Evolutionary conservation across 306 rosid genomes (phyloP).

Genomic region (Gleditsia sinensis): DNA sequence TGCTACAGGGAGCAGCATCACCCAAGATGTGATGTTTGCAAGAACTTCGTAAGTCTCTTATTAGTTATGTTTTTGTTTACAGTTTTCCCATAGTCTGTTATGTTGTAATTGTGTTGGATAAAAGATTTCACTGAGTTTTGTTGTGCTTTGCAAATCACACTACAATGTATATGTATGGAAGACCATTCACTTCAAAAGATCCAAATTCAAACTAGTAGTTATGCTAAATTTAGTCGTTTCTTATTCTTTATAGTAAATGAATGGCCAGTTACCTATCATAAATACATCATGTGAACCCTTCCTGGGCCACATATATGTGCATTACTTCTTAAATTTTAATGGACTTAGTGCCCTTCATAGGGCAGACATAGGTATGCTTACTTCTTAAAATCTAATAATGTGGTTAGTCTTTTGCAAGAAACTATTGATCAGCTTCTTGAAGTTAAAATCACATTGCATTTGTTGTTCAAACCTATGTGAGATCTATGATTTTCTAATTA

Average conservation of each 20-base stretch:
- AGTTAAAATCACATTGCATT: background rate
- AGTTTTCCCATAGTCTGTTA: constrained; percentile 4
- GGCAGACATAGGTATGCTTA: background rate
- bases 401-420: background rate
- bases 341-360: background rate
- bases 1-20: constrained; percentile 92
- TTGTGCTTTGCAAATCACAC: constrained; percentile 23
- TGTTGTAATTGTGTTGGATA: constrained; percentile 5
- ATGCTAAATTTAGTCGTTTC: constrained; percentile 1
- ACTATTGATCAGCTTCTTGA: background rate
- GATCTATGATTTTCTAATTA: constrained; percentile 5
- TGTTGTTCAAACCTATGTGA: background rate
- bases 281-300: background rate
- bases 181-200: background rate
- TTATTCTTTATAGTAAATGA: constrained; percentile 14
- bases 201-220: constrained; percentile 18
- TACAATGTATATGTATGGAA: constrained; percentile 4
- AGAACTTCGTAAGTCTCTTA: constrained; percentile 68
- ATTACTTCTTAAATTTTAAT: background rate
- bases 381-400: background rate
- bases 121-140: background rate
- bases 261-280: background rate
- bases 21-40: constrained; percentile 96
- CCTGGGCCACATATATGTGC: background rate
- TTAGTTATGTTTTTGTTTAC: constrained; percentile 5